phyloP scores from a whole-genome alignment of 2,329 filamentous ascomycete species.

The Furcasterigmium sp. region DNA sequence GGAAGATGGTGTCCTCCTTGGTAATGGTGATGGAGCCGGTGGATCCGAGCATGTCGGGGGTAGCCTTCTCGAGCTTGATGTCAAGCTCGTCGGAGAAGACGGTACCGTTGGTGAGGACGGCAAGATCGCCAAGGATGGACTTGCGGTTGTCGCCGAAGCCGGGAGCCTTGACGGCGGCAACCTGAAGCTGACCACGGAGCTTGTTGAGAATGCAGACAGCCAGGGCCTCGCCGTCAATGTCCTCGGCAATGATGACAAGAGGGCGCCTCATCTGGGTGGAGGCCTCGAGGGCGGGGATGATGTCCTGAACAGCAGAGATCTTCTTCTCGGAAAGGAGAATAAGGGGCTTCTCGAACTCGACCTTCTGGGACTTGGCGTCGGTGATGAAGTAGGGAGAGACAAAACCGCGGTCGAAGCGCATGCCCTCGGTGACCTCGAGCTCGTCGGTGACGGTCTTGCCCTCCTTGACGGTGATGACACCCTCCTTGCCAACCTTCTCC shows the following conservation, averaged over 20 bases:
- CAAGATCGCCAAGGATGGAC: slow-evolving; percentile 96
- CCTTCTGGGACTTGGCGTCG: slow-evolving; percentile 96
- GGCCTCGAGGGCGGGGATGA: slow-evolving; percentile 94
- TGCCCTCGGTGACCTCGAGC: slow-evolving; percentile 98
- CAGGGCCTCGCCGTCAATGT: slow-evolving; percentile 97
- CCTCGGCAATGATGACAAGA: slow-evolving; percentile 97
- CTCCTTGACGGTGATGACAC: slow-evolving; percentile 99
- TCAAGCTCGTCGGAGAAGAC: slow-evolving; percentile 99
- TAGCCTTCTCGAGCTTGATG: slow-evolving; percentile 98
- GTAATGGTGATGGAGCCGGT: slow-evolving; percentile 99
- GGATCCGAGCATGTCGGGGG: slow-evolving; percentile 89
- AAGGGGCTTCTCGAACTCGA: slow-evolving; percentile 98
- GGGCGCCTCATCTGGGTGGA: slow-evolving; percentile 93
- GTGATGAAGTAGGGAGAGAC: slow-evolving; percentile 99
- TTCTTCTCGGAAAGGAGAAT: slow-evolving; percentile 99
- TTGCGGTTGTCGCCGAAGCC: slow-evolving; percentile 99
- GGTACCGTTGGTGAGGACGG: slow-evolving; percentile 90
- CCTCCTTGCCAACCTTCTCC: slow-evolving; percentile 99
- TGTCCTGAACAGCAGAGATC: slow-evolving; percentile 98
- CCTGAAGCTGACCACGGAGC: slow-evolving; percentile 98
- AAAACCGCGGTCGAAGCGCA: slow-evolving; percentile 99
- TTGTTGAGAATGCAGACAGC: slow-evolving; percentile 99
- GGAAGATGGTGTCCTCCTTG: slow-evolving; percentile 98
- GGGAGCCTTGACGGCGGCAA: slow-evolving; percentile 96
- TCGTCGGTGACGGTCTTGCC: slow-evolving; percentile 97